Conservation (phyloP, 345 rosid species). For the Schrenkiella parvula region DNA sequence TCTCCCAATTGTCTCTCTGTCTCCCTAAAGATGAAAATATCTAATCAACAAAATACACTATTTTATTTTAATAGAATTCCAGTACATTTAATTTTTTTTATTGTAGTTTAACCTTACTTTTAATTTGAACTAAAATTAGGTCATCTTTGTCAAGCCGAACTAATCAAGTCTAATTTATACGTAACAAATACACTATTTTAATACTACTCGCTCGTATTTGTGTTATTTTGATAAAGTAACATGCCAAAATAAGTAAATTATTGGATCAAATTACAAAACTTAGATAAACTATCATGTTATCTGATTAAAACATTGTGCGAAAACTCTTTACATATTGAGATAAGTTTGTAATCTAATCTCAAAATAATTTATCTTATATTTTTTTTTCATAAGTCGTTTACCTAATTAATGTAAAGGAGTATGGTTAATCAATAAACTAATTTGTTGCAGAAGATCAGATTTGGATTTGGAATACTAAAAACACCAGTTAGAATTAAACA, state of each 20-base stretch:
- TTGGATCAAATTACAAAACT: not conserved
- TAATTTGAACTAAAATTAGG: conserved; percentile 10
- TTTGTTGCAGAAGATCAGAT: not conserved
- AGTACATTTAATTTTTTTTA: not conserved
- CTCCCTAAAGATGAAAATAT: not conserved
- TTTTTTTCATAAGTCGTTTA: not conserved
- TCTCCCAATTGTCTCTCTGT: conserved; percentile 8
- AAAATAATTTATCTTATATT: not conserved
- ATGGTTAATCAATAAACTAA: not conserved
- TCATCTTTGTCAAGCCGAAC: conserved; percentile 10
- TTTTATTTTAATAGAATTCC: not conserved
- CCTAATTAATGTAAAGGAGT: not conserved
- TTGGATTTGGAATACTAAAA: not conserved
- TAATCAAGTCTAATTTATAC: too few relatives aligned
- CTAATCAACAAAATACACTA: not conserved
- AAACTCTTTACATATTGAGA: not conserved
- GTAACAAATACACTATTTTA: too few relatives aligned
- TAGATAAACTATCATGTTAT: not conserved
- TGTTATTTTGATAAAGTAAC: not conserved
- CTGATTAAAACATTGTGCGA: not conserved
- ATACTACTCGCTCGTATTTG: too few relatives aligned
- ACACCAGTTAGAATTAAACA: not conserved
- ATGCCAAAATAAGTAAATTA: not conserved
- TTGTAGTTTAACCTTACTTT: conserved; percentile 18
- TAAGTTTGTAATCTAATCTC: not conserved